A percentile compares a stretch with the other conserved stretches of the same genome.
Conservation (phyloP, 2,329 filamentous ascomycete species). For the Talaromyces pinophilus region DNA sequence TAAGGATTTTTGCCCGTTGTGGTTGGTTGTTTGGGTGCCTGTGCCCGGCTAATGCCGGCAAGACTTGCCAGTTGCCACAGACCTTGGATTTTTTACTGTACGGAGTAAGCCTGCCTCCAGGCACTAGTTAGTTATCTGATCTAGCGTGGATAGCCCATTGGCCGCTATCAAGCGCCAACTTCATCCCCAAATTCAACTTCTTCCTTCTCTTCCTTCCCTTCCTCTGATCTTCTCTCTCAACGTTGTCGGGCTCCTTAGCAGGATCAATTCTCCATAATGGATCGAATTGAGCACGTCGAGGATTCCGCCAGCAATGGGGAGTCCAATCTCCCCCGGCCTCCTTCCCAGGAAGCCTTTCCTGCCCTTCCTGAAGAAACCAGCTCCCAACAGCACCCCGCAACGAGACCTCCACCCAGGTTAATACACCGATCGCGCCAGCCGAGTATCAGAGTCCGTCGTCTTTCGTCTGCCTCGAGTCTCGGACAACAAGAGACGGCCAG, state of each 20-base stretch:
- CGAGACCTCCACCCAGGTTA: constrained; percentile 1
- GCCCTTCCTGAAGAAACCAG: constrained; percentile 23
- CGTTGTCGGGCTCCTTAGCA: neutral
- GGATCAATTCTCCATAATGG: constrained; percentile 31
- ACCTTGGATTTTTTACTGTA: neutral
- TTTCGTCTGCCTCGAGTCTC: constrained; percentile 23
- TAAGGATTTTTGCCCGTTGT: neutral
- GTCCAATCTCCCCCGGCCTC: constrained; percentile 11
- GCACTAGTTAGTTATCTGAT: neutral
- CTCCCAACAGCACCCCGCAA: neutral
- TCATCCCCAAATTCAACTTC: neutral
- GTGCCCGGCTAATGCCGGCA: neutral
- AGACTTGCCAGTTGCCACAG: neutral
- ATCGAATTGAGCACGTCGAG: constrained; percentile 41
- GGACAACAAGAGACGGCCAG: neutral
- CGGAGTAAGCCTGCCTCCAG: neutral
- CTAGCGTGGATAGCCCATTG: neutral
- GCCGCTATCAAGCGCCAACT: neutral
- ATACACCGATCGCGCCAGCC: constrained; percentile 22
- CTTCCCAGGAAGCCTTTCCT: constrained; percentile 24
- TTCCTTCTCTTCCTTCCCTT: neutral
- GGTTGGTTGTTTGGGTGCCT: neutral
- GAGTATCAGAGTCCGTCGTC: constrained; percentile 28
- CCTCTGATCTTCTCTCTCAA: neutral
- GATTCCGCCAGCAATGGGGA: constrained; percentile 26